Evolutionary conservation across 192 early-diverging fungal species (phyloP).

Genomic region (Dimargaris xerosporica): DNA sequence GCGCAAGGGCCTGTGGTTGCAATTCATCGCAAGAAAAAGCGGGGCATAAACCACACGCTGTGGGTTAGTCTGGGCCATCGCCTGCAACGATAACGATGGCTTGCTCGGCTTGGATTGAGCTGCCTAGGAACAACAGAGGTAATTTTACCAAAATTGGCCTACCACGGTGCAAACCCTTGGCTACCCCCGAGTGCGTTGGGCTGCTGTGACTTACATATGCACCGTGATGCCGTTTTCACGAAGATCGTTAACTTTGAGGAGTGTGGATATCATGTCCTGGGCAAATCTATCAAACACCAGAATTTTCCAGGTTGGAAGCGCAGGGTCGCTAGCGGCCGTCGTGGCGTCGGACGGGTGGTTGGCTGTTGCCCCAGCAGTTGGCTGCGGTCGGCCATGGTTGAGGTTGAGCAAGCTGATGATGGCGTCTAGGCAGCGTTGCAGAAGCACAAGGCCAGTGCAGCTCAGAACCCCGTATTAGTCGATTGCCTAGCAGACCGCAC

Average conservation of each 20-base stretch:
- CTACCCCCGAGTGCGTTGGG: background rate
- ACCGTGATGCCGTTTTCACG: conserved; percentile 92
- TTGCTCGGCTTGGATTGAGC: background rate
- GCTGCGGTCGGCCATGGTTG: conserved; percentile 39
- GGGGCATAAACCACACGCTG: conserved; percentile 7
- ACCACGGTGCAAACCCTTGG: background rate
- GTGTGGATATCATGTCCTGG: conserved; percentile 91
- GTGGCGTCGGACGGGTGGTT: conserved; percentile 19
- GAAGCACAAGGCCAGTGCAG: too few species aligned
- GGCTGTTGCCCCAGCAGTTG: conserved; percentile 18
- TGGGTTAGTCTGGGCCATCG: background rate
- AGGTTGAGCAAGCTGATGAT: conserved; percentile 75
- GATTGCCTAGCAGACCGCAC: background rate
- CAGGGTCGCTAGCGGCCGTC: background rate
- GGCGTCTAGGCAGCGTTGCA: conserved; percentile 41
- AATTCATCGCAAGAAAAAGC: background rate
- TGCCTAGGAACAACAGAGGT: background rate
- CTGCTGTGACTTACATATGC: conserved; percentile 57
- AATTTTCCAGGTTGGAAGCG: conserved; percentile 82
- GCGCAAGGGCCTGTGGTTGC: conserved; percentile 47
- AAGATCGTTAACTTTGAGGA: conserved; percentile 88
- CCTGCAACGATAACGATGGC: background rate
- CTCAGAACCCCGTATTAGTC: background rate
- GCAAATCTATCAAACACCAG: conserved; percentile 87
- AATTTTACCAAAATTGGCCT: background rate